Base-by-base conservation (phyloP, 345 rosid genomes). In the Erysimum cheiranthoides region DNA sequence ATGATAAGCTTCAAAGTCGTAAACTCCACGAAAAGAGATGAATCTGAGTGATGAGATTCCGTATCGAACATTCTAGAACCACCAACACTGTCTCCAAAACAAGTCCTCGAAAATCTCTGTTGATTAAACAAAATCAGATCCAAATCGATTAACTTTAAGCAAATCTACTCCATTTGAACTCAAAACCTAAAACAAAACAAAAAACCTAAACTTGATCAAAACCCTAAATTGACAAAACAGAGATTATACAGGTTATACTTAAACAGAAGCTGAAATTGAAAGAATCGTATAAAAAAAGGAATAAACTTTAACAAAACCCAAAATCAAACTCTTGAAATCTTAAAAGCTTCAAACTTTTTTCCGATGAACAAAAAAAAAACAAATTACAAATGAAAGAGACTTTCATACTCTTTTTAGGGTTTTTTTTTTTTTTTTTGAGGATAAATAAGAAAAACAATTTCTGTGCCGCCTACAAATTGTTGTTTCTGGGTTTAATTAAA, bases 151-250 rank as follows among this genome's bases (percentile, higher is more conserved):
- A 21, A 21, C 25, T 21, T 51, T 21, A 54, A 64, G 46, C 53
- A 77, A 77, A 61, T 39, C 61, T 70, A 68, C 61, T 68, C 58
- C 68, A 59, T 69, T 46, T 28, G 10, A 66, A 61, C 70, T 73
- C 65, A 73, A 32, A 21, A 70, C 66, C 27, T 4, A 66, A 47
- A 73, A 66, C 17, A 57, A 40, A 27, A 74, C 68, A 8, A 42
- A 10, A 59, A 28, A 17, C 35, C 65, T 62, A 17, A 8, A n/a
- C 75, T 83, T 78, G 84, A 85, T 84, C 86, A 71, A 86, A 71
- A 68, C 84, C 68, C 54, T 32, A 32, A 72, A 77, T 8, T 43
- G 52, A 36, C 79, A 57, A 65, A 74, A 66, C 58, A 64, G 50
- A 73, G 64, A 42, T 14, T 2, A 45, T 2, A 72, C 88, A 73